phyloP scores from a whole-genome alignment of 768 basidiomycete genomes.

The Macrolepiota albuminosa region DNA sequence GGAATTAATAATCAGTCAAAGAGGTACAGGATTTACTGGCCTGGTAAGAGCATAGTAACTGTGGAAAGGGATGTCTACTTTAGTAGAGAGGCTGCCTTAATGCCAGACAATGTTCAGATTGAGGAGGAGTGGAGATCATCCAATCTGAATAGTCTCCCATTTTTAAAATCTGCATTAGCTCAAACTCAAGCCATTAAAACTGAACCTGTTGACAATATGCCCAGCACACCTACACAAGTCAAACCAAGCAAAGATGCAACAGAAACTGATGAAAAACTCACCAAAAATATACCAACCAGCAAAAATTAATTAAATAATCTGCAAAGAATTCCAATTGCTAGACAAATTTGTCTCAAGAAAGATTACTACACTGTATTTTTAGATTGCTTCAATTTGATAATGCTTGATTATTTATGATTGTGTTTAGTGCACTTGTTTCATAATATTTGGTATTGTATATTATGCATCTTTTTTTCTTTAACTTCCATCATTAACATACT shows the following conservation, averaged over 20 bases:
- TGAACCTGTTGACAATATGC: not conserved
- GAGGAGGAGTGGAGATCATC: conserved; percentile 16
- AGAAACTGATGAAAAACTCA: not conserved
- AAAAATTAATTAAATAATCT: not conserved
- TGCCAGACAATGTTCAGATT: conserved; percentile 8
- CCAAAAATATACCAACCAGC: not conserved
- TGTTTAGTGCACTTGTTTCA: too few relatives aligned
- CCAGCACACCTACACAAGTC: not conserved
- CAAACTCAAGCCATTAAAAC: not conserved
- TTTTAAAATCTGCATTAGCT: not conserved
- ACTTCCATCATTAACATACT: too few relatives aligned
- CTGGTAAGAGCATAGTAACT: conserved; percentile 15
- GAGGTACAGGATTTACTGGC: conserved; percentile 13
- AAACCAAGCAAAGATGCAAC: not conserved
- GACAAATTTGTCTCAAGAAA: too few relatives aligned
- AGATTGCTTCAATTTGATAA: too few relatives aligned
- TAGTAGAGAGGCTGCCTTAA: conserved; percentile 10
- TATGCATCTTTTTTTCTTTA: too few relatives aligned
- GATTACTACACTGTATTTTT: too few relatives aligned
- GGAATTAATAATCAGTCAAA: conserved; percentile 21
- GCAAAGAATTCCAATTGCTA: too few relatives aligned
- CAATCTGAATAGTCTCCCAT: conserved; percentile 2
- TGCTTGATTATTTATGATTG: too few relatives aligned
- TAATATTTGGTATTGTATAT: too few relatives aligned
- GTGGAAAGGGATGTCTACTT: conserved; percentile 22